Evolutionary conservation across 768 basidiomycete genomes (phyloP), one percentile per base, ranked within the genome.

Genomic region (Xerocomellus amylosporus): DNA sequence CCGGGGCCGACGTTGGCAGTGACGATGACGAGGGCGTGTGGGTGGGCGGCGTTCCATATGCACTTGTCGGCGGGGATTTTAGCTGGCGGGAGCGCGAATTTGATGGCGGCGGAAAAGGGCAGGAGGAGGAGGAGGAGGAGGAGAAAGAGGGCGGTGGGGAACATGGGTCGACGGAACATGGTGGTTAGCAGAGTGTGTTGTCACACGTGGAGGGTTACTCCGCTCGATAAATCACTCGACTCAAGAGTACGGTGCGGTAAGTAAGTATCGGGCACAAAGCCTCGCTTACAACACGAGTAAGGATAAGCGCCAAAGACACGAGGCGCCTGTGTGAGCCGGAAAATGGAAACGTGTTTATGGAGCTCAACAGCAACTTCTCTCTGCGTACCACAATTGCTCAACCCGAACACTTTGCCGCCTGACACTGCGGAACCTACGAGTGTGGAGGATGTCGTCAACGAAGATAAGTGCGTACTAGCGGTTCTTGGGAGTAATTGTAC

Each of bases 21-120:
- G 61, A 97, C 93, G 63, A 99, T 92, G 67, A 98, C 92, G 34
- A 98, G 87, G 7, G 91, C 82, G 63, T 93, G 85, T 7, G 79
- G 74, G 65, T 94, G 90, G 9, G 87, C 96, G 22, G 88, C 77
- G 69, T 99, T 97, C 97, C 97, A 99, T 53, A 98, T 87, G 73
- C 96, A 98, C 73, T 93, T 94, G 59, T 81, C 65, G 26, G 78
- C 73, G 1, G 96, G 94, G 61, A 87, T 82, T 56, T 84, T 83
- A 58, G 79, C 79, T 1, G 93, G 85, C 31, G 74, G 81, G 22
- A 97, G 76, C 36, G 79, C 69, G 71, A 98, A 97, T 73, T 98
- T 98, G 74, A 99, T 90, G 47, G 90, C 91, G 38, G 64, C 56
- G 8, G 73, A 28, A 62, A 67, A 40, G 60, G 54, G 55, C 50